These are phyloP conservation scores for Aspergillus intermedius DNA, from an alignment of 2,329 filamentous ascomycete genomes.

Conservation along the genomic window DNA sequence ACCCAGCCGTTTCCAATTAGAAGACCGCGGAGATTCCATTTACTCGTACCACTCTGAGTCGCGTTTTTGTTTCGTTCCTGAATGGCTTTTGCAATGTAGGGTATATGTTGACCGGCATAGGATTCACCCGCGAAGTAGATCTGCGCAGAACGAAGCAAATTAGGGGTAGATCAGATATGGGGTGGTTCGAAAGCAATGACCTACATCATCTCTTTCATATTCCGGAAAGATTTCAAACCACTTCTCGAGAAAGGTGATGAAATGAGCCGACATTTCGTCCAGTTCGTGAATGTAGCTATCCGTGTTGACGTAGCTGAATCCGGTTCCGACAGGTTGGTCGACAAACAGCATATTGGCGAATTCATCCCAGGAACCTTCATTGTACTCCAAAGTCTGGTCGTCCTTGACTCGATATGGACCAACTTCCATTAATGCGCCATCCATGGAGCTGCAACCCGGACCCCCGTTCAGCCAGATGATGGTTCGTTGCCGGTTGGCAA, in stretches of 20 bases:
- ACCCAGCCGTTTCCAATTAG: slow-evolving; percentile 99
- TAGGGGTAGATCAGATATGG: not conserved
- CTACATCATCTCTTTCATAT: slow-evolving; percentile 82
- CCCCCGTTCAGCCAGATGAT: slow-evolving; percentile 97
- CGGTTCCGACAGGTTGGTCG: slow-evolving; percentile 93
- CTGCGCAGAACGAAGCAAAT: slow-evolving; percentile 41
- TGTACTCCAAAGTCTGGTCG: slow-evolving; percentile 64
- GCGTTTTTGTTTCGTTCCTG: slow-evolving; percentile 72
- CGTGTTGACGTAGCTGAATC: slow-evolving; percentile 91
- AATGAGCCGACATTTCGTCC: slow-evolving; percentile 81
- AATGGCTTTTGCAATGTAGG: slow-evolving; percentile 89
- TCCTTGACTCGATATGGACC: slow-evolving; percentile 84
- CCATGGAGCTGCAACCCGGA: slow-evolving; percentile 94
- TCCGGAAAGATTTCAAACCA: slow-evolving; percentile 89
- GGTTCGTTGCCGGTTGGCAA: slow-evolving; percentile 82
- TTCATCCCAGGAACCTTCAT: slow-evolving; percentile 97
- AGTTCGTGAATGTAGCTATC: slow-evolving; percentile 81
- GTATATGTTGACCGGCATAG: slow-evolving; percentile 93
- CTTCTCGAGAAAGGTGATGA: slow-evolving; percentile 81
- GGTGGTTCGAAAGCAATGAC: slow-evolving; percentile 33
- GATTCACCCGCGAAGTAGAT: slow-evolving; percentile 94
- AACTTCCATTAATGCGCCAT: slow-evolving; percentile 93
- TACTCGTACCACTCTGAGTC: slow-evolving; percentile 30
- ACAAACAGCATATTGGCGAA: slow-evolving; percentile 96
- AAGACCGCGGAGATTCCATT: slow-evolving; percentile 77